Percentiles rank a stretch among this genome's conserved stretches.
These are phyloP conservation scores for Arthroderma sp. DNA, from an alignment of 2,329 filamentous ascomycete species.

Conservation along the genomic window DNA sequence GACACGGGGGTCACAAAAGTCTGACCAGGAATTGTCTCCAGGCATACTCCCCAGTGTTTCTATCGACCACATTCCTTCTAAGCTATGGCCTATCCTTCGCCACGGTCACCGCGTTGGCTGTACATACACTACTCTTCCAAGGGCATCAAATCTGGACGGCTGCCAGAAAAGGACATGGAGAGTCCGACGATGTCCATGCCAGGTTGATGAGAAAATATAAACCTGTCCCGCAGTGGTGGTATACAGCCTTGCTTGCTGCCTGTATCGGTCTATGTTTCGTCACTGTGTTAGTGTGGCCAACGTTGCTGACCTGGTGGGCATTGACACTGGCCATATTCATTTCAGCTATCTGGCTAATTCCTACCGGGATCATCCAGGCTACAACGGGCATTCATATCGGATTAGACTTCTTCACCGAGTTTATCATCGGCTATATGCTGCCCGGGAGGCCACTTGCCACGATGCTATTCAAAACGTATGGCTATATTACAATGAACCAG, in stretches of 20 bases:
- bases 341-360: conserved; percentile 50
- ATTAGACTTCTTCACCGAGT: conserved; percentile 61
- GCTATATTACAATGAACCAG: conserved; percentile 55
- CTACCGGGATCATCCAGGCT: conserved; percentile 50
- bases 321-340: conserved; percentile 55
- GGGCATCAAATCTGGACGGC: conserved; percentile 53
- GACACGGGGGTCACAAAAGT: neutral
- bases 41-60: conserved; percentile 39
- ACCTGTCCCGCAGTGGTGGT: conserved; percentile 47
- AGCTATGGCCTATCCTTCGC: conserved; percentile 61
- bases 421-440: conserved; percentile 59
- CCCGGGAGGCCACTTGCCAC: conserved; percentile 57
- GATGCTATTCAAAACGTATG: conserved; percentile 69
- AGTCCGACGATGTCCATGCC: conserved; percentile 41
- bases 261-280: conserved; percentile 40
- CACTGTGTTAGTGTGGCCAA: conserved; percentile 42
- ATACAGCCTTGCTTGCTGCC: conserved; percentile 31
- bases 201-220: conserved; percentile 46
- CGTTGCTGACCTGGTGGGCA: conserved; percentile 59
- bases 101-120: conserved; percentile 54
- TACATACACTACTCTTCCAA: conserved; percentile 55
- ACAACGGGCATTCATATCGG: conserved; percentile 54
- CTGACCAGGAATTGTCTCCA: neutral
- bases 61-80: conserved; percentile 56
- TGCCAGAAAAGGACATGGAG: conserved; percentile 36